These are phyloP conservation scores for Prunus dulcis DNA, from an alignment of 306 rosid genomes.

Conservation along the genomic window DNA sequence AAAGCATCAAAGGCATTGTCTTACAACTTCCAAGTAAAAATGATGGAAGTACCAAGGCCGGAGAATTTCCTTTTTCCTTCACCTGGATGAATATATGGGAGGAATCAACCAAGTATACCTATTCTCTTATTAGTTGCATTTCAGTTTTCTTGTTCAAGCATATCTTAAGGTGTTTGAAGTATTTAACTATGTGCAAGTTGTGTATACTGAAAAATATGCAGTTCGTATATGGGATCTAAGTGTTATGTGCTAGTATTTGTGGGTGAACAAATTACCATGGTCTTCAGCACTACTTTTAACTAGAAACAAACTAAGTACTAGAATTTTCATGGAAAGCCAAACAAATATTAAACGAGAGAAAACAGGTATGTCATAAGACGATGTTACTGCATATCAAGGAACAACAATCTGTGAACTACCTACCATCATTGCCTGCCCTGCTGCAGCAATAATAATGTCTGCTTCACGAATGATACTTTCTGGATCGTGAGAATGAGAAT, in stretches of 20 bases:
- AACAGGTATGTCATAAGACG: background rate
- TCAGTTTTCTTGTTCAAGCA: background rate
- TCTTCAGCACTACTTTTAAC: too few relatives aligned
- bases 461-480: conserved; percentile 70
- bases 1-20: background rate
- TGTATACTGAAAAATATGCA: background rate
- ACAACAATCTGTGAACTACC: conserved; percentile 11
- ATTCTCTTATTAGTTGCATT: background rate
- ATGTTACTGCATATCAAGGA: background rate
- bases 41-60: background rate
- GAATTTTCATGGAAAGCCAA: background rate
- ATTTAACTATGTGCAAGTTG: background rate
- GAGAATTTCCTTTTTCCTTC: background rate
- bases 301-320: background rate
- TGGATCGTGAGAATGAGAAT: conserved; percentile 64
- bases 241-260: too few relatives aligned
- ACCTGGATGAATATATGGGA: background rate
- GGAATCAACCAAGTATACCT: background rate
- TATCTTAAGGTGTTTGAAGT: background rate
- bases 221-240: too few relatives aligned
- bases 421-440: conserved; percentile 91
- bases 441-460: conserved; percentile 89
- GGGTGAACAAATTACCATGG: too few relatives aligned
- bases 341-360: conserved; percentile 2
- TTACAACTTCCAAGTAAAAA: background rate